Conservation (phyloP, 2,329 filamentous ascomycete species). For the Penicillium vulpinum region DNA sequence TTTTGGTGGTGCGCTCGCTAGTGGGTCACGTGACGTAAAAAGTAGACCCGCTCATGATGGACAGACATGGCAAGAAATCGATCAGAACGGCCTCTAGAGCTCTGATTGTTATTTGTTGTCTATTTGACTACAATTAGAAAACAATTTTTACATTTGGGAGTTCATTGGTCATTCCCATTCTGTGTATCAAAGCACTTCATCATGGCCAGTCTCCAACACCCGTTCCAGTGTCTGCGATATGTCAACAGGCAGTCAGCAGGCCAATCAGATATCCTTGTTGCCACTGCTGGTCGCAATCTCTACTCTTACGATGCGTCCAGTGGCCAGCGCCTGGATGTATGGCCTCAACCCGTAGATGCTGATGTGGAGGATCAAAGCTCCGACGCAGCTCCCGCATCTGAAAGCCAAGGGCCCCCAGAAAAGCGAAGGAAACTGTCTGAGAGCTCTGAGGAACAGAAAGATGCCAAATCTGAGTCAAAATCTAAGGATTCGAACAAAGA, state of each 20-base stretch:
- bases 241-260: conserved; percentile 28
- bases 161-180: neutral
- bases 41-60: conserved; percentile 7
- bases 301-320: conserved; percentile 64
- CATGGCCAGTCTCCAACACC: conserved; percentile 46
- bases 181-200: conserved; percentile 3
- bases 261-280: conserved; percentile 60
- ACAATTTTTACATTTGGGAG: neutral
- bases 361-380: conserved; percentile 25
- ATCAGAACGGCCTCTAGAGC: neutral
- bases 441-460: conserved; percentile 20
- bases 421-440: conserved; percentile 48
- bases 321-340: conserved; percentile 61
- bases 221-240: conserved; percentile 64
- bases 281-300: conserved; percentile 71
- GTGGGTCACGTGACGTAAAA: conserved; percentile 33
- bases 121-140: neutral
- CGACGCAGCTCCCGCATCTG: conserved; percentile 25
- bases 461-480: conserved; percentile 11
- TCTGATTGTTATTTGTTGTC: neutral
- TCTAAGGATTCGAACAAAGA: conserved; percentile 13
- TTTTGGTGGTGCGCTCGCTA: conserved; percentile 43
- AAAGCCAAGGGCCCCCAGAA: conserved; percentile 40
- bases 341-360: conserved; percentile 48
- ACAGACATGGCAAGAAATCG: conserved; percentile 3